Evolutionary conservation across 1,284 basidiomycete species (phyloP).

Genomic region (Irpex sp.): DNA sequence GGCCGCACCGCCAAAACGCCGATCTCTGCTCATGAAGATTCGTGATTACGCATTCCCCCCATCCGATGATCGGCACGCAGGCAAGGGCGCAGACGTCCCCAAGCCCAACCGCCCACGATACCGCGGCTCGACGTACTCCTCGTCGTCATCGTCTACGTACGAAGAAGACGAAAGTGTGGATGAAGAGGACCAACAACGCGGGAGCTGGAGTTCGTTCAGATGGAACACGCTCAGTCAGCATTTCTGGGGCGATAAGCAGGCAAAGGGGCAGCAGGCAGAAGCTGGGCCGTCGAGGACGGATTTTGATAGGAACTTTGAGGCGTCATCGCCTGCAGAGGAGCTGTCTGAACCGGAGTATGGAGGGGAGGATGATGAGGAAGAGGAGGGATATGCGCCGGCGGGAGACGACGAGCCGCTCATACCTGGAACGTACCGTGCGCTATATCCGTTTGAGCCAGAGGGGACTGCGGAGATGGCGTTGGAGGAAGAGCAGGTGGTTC

Average conservation of each 20-base stretch:
- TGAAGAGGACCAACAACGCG: constrained; percentile 25
- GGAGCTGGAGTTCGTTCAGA: constrained; percentile 40
- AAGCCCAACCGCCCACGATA: constrained; percentile 42
- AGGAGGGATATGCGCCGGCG: constrained; percentile 18
- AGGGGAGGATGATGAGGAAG: constrained; percentile 20
- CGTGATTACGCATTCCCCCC: constrained; percentile 59
- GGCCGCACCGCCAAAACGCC: constrained; percentile 15
- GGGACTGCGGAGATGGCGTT: constrained; percentile 75
- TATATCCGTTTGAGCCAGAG: constrained; percentile 70
- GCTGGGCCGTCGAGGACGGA: constrained; percentile 40
- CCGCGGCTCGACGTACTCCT: constrained; percentile 28
- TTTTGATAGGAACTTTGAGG: constrained; percentile 46
- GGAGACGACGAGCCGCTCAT: constrained; percentile 39
- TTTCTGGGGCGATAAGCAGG: constrained; percentile 24
- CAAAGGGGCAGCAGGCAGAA: constrained; percentile 8
- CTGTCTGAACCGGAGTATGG: constrained; percentile 28
- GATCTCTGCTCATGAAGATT: constrained; percentile 42
- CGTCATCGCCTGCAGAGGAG: constrained; percentile 23
- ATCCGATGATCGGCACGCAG: constrained; percentile 51
- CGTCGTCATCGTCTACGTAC: constrained; percentile 23
- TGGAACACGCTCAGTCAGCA: constrained; percentile 40
- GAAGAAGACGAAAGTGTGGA: constrained; percentile 23
- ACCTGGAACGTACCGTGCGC: constrained; percentile 67
- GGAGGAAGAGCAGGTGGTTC: constrained; percentile 67
- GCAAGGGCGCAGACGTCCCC: constrained; percentile 51